Conservation (phyloP, 2,329 filamentous ascomycete species). For the Ophiognomonia clavigignenti-juglandacearum region DNA sequence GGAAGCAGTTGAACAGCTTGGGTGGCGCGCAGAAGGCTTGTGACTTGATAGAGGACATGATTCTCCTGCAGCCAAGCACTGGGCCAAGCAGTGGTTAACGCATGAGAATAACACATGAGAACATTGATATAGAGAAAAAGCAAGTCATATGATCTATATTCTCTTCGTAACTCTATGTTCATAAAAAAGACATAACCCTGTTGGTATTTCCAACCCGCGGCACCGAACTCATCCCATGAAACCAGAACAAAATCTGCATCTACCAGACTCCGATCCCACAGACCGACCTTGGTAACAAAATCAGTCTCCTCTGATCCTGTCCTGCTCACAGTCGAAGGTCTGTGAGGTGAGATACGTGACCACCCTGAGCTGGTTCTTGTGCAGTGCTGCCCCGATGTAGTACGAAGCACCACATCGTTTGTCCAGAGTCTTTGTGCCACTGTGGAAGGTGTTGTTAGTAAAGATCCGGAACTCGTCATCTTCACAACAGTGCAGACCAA, state of each 20-base stretch:
- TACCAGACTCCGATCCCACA: too few species aligned
- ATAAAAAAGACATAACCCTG: too few species aligned
- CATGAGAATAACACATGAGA: too few species aligned
- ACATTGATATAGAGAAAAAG: too few species aligned
- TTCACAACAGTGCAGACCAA: not conserved
- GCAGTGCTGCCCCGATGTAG: conserved; percentile 6
- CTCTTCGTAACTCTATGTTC: too few species aligned
- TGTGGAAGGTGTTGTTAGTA: not conserved
- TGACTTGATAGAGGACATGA: conserved; percentile 1
- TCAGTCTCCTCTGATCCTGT: not conserved
- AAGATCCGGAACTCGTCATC: not conserved
- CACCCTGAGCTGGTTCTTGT: conserved; percentile 7
- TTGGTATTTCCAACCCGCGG: too few species aligned
- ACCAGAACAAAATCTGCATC: not conserved
- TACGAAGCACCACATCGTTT: conserved; percentile 6
- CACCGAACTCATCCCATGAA: too few species aligned
- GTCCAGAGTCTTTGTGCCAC: conserved; percentile 5
- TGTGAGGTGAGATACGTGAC: conserved; percentile 8
- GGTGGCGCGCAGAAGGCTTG: conserved; percentile 5
- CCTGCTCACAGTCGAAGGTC: conserved; percentile 7
- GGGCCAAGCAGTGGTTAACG: not conserved
- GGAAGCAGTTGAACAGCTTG: conserved; percentile 16
- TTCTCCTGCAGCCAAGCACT: not conserved
- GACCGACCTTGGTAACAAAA: not conserved
- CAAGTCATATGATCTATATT: too few species aligned